Evolutionary conservation across 495 filamentous ascomycete genomes (phyloP), one percentile per base, ranked within the genome.

Genomic region (Xylaria castorea): DNA sequence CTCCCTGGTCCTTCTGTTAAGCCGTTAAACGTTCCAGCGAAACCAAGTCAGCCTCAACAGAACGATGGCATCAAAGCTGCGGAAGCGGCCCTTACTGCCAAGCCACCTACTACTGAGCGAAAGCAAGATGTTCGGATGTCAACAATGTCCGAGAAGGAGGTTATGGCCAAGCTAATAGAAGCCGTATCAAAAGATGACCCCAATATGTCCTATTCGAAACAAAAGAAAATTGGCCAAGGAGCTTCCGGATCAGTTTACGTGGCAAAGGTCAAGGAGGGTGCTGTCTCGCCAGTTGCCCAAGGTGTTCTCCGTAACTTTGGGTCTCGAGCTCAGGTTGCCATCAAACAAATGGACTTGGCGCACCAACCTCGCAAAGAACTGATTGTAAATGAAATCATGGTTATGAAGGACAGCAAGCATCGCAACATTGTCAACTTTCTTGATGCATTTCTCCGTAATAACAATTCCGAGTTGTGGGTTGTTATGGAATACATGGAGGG

Each of bases 401-500:
- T 99, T 66, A 99, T 99, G 96, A 97, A 98, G 84, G 97, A 98
- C 82, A 97, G 93, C 85, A 93, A 94, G 79, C 95, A 98, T 81
- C 89, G 93, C 30, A 99, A 99, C 81, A 98, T 99, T 83, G 96
- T 99, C 84, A 99, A 99, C 83, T 99, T 97, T 85, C 85, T 99
- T 36, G 96, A 99, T 78, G 95, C 96, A 0, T 99, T 98, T 87
- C 84, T 99, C 76, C 92, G 95, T 75, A 96, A 97, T 76, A 93
- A 93, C 77, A 94, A 92, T 80, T 89, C 91, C 72, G 97, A 99
- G 80, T 87, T 99, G 36, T 99, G 96, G 96, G 94, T 99, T 27
- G 96, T 99, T 42, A 97, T 99, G 97, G 96, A 99, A 82, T 99
- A 96, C 77, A 98, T 99, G 97, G 96, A 98, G 81, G 96, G 96